These are phyloP conservation scores for Akebia trifoliata DNA, from an alignment of 164 flowering plant genomes.

Conservation along the genomic window DNA sequence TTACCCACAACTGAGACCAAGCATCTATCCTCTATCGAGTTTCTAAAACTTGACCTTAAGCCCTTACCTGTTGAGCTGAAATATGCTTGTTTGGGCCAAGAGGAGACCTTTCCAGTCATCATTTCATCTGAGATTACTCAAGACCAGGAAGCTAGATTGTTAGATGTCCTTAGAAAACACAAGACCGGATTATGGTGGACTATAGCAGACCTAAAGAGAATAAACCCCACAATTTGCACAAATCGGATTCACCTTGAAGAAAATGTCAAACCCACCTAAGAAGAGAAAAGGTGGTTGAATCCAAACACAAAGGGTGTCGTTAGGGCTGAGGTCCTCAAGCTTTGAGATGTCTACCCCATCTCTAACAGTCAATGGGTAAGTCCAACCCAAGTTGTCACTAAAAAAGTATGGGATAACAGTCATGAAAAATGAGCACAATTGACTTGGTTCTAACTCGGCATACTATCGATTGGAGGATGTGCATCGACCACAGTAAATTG, in stretches of 20 bases:
- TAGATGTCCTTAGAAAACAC: neutral
- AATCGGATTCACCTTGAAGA: neutral
- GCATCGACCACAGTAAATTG: neutral
- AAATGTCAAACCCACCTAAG: neutral
- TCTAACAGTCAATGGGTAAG: neutral
- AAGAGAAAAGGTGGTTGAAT: neutral
- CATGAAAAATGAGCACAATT: neutral
- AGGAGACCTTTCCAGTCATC: neutral
- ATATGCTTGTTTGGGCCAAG: neutral
- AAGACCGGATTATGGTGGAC: neutral
- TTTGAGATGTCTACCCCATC: slow-evolving; percentile 1
- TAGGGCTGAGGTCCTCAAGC: neutral
- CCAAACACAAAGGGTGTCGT: neutral
- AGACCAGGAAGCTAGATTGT: neutral
- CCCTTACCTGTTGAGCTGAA: neutral
- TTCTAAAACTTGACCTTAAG: neutral
- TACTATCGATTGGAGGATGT: neutral
- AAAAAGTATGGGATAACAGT: neutral
- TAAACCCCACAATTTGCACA: neutral
- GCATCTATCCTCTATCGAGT: neutral
- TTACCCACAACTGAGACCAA: neutral
- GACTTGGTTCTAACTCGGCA: neutral
- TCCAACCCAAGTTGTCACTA: neutral
- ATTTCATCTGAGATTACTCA: neutral
- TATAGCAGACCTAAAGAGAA: neutral